Conservation (phyloP, 352 stramenopile genomes). For the Globisporangium uncinulatum region DNA sequence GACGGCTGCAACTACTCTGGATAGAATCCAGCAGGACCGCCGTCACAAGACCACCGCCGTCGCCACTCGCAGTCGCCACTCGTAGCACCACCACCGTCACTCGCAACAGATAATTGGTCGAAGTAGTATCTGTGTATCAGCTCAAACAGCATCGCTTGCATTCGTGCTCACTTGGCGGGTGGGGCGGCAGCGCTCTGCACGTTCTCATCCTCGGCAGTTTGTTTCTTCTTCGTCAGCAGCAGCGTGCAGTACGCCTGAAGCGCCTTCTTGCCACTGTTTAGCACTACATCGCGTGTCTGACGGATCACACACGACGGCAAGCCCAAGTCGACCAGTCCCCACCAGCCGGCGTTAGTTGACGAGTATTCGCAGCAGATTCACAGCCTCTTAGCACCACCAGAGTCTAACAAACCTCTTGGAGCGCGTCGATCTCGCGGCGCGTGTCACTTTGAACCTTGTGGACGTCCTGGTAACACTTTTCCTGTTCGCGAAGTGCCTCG, state of each 20-base stretch:
- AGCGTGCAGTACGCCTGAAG: conserved; percentile 67
- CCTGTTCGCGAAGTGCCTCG: conserved; percentile 43
- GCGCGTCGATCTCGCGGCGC: conserved; percentile 45
- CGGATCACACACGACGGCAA: neutral
- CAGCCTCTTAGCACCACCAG: neutral
- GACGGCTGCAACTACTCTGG: no score
- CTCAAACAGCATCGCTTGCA: no score
- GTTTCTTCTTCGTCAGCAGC: conserved; percentile 53
- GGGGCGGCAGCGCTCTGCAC: neutral
- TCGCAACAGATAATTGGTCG: no score
- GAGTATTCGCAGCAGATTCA: neutral
- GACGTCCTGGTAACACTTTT: conserved; percentile 51
- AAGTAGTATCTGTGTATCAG: no score
- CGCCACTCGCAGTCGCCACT: no score
- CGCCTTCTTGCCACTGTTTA: conserved; percentile 66
- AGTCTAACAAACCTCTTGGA: conserved; percentile 37
- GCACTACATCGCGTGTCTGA: conserved; percentile 58
- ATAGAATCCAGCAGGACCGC: no score
- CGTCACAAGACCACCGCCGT: no score
- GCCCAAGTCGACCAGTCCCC: no score
- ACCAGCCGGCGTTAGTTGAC: no score
- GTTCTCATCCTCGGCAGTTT: conserved; percentile 27
- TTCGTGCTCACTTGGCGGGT: no score
- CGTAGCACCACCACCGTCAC: no score
- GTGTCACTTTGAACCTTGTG: conserved; percentile 52